phyloP scores from a whole-genome alignment of 2,329 filamentous ascomycete species.

The Xylariaceae sp. region DNA sequence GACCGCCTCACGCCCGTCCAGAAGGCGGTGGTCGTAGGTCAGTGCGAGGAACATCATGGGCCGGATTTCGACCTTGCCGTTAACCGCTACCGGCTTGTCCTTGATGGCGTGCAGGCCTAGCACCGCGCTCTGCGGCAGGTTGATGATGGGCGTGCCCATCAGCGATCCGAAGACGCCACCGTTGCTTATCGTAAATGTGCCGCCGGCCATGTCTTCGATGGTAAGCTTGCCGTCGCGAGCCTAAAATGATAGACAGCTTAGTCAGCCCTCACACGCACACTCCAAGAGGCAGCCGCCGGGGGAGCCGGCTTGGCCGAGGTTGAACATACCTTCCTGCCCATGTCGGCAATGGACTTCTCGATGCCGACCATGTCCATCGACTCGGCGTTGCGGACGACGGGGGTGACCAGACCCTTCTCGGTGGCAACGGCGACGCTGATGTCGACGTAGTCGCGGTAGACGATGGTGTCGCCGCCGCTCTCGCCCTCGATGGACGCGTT shows the following conservation, averaged over 20 bases:
- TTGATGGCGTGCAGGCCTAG: conserved; percentile 95
- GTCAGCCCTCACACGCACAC: too few relatives aligned
- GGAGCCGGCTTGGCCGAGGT: too few relatives aligned
- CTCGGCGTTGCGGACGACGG: conserved; percentile 91
- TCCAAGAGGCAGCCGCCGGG: too few relatives aligned
- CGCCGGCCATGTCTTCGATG: conserved; percentile 98
- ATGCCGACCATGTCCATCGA: conserved; percentile 80
- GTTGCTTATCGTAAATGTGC: conserved; percentile 97
- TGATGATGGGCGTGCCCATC: conserved; percentile 98
- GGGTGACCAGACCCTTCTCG: conserved; percentile 94
- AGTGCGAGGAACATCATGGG: conserved; percentile 99
- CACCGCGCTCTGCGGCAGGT: conserved; percentile 86
- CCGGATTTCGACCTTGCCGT: conserved; percentile 89
- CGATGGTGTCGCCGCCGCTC: conserved; percentile 91
- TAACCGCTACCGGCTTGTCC: conserved; percentile 79
- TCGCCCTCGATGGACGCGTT: conserved; percentile 97
- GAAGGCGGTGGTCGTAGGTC: conserved; percentile 92
- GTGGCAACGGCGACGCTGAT: conserved; percentile 96
- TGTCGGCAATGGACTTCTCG: conserved; percentile 82
- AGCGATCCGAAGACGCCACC: conserved; percentile 94
- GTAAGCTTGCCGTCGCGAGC: conserved; percentile 94
- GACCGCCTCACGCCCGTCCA: conserved; percentile 91
- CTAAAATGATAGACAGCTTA: too few relatives aligned
- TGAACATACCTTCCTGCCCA: conserved; percentile 79
- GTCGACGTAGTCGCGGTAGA: conserved; percentile 97